phyloP scores from a whole-genome alignment of 2,329 filamentous ascomycete genomes.

The Colletotrichum chrysophilum region DNA sequence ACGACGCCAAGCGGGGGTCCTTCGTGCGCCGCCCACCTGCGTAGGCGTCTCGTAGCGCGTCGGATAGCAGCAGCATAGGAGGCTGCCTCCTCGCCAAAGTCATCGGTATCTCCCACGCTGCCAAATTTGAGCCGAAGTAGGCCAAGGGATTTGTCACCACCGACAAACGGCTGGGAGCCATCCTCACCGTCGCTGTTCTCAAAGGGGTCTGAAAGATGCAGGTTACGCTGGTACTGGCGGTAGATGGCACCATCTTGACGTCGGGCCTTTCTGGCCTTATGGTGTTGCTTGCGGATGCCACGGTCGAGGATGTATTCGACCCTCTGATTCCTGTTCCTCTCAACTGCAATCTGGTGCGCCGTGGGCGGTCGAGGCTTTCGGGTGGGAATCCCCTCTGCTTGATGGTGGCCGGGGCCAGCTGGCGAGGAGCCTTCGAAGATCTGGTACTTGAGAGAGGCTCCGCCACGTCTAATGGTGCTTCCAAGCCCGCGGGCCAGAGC shows the following conservation, averaged over 20 bases:
- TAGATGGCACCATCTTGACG: conserved; percentile 70
- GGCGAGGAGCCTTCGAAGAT: conserved; percentile 67
- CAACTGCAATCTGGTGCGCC: conserved; percentile 81
- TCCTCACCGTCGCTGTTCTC: conserved; percentile 69
- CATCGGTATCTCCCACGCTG: conserved; percentile 74
- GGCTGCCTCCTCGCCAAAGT: conserved; percentile 77
- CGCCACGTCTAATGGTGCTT: conserved; percentile 38
- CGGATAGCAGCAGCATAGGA: conserved; percentile 71
- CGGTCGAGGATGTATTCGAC: conserved; percentile 84
- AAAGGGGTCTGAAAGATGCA: conserved; percentile 59
- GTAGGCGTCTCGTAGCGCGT: conserved; percentile 67
- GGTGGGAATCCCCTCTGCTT: conserved; percentile 60
- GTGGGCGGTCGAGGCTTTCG: conserved; percentile 77
- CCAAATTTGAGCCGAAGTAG: conserved; percentile 61
- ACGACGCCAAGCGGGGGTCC: conserved; percentile 53
- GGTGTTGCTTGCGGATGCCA: conserved; percentile 71
- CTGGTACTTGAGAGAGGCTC: conserved; percentile 62
- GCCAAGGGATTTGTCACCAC: conserved; percentile 33
- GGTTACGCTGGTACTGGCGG: conserved; percentile 69
- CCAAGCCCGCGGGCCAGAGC: conserved; percentile 29
- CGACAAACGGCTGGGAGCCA: conserved; percentile 32
- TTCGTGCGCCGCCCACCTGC: conserved; percentile 68
- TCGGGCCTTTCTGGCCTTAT: conserved; percentile 65
- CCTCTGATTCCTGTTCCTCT: conserved; percentile 77
- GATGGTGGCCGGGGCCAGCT: conserved; percentile 54